Base-by-base conservation (phyloP, 202 grass and related monocot species). In the Eragrostis tef region DNA sequence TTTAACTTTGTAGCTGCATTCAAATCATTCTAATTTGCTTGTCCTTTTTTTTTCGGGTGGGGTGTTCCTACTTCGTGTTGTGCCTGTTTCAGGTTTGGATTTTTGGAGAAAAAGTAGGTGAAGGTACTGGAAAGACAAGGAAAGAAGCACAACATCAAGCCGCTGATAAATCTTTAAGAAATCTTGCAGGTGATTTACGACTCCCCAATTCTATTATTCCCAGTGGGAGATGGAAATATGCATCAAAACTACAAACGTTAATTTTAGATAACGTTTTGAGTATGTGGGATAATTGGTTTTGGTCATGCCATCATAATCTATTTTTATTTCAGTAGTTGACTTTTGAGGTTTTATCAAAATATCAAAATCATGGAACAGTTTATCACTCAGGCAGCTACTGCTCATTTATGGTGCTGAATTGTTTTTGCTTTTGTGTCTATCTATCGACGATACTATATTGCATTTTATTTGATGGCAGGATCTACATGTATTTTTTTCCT, bases 31-130 rank as follows among this genome's bases (percentile, higher is more conserved):
- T 47, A 78, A 16, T 73, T 12, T 59, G 9, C 73, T 79, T 56
- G 25, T 11, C 12, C 63, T 54, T 78, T 48, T 27, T 66, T 6
- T 82, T 27, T 26, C 70, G 1, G 31, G 34, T 39, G 34, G 34
- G 34, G 34, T 39, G 29, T 53, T 71, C 16, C 11, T 54, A 51
- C 16, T 11, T 81, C 86, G 57, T 25, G 51, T 10, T 67, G 83
- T 57, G 17, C 75, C 66, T 71, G 60, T 90, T 82, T 68, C 79
- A 94, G 94, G 87, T 97, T 88, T 92, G 94, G 91, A 79, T 97
- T 88, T 71, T 97, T 60, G 94, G 94, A 87, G 91, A 90, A 85
- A 97, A 94, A 56, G 49, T 97, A 62, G 94, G 94, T 78, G 89
- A 92, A 90, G 94, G 87, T 77, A 80, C 86, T 83, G 91, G 94